Evolutionary conservation across 495 filamentous ascomycete genomes (phyloP).

Genomic region (Barbatosphaeria neglecta): DNA sequence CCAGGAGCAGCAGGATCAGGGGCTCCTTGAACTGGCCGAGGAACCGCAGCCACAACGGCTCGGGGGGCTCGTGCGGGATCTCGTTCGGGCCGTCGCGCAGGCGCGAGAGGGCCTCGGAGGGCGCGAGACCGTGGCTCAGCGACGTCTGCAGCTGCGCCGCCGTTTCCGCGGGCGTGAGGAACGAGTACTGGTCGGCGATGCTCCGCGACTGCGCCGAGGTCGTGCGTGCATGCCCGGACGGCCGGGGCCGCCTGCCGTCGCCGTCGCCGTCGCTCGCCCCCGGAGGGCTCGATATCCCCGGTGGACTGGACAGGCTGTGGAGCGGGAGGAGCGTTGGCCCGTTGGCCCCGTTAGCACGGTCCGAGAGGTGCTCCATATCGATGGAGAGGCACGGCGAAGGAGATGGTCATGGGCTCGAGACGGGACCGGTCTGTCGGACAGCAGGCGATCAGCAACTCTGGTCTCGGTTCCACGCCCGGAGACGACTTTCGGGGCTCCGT

Average conservation of each 20-base stretch:
- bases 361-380: not conserved
- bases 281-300: not conserved
- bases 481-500: no score
- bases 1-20: slow-evolving; percentile 76
- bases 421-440: not conserved
- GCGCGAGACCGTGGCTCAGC: slow-evolving; percentile 64
- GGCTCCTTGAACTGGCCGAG: slow-evolving; percentile 94
- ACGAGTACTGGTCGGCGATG: slow-evolving; percentile 41
- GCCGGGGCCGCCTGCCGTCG: not conserved
- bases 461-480: no score
- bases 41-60: slow-evolving; percentile 90
- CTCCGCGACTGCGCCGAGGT: slow-evolving; percentile 13
- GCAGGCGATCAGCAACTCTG: not conserved
- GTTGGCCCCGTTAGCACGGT: not conserved
- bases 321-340: not conserved
- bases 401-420: not conserved
- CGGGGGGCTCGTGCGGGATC: slow-evolving; percentile 82
- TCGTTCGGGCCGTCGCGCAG: slow-evolving; percentile 83
- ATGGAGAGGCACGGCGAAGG: not conserved
- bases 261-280: not conserved
- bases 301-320: not conserved
- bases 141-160: slow-evolving; percentile 75
- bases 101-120: slow-evolving; percentile 67
- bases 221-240: not conserved
- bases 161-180: slow-evolving; percentile 61